These are phyloP conservation scores for Triadica sebifera DNA, from an alignment of 345 rosid genomes.

Conservation along the genomic window DNA sequence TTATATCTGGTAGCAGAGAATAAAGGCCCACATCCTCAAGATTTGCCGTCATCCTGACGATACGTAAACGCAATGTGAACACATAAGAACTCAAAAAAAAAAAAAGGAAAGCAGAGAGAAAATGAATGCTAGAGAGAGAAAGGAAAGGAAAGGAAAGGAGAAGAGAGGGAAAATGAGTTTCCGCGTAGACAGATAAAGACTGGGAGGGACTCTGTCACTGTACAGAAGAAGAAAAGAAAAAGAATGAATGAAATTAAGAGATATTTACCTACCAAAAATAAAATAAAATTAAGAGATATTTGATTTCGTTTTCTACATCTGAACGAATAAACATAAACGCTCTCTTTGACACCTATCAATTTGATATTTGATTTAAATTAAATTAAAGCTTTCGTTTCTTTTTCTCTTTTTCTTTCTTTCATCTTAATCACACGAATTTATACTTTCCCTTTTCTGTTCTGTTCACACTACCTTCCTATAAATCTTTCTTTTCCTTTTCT, in stretches of 20 bases:
- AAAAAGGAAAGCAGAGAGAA: too few relatives aligned
- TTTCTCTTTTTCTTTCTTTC: slow-evolving; percentile 9
- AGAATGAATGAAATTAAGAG: too few relatives aligned
- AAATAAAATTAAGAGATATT: neutral
- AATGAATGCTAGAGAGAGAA: slow-evolving; percentile 5
- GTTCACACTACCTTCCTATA: slow-evolving; percentile 48
- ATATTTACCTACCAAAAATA: too few relatives aligned
- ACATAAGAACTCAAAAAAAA: neutral
- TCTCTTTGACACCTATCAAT: slow-evolving; percentile 35
- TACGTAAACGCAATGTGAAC: slow-evolving; percentile 51
- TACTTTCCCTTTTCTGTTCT: slow-evolving; percentile 36
- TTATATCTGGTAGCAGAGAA: too few relatives aligned
- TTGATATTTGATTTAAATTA: too few relatives aligned
- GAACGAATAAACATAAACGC: slow-evolving; percentile 30
- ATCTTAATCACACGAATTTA: slow-evolving; percentile 48
- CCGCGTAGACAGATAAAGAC: slow-evolving; percentile 97
- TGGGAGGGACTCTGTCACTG: too few relatives aligned
- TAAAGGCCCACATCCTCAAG: slow-evolving; percentile 27
- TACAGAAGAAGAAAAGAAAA: too few relatives aligned
- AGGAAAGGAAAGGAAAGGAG: slow-evolving; percentile 2
- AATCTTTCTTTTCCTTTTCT: slow-evolving; percentile 19
- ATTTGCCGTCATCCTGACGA: slow-evolving; percentile 56
- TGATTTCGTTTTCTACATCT: slow-evolving; percentile 37
- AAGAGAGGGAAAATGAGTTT: slow-evolving; percentile 38
- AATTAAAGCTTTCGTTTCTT: too few relatives aligned